These are phyloP conservation scores for Solanum boliviense DNA, from an alignment of 257 asterid species.

Conservation along the genomic window DNA sequence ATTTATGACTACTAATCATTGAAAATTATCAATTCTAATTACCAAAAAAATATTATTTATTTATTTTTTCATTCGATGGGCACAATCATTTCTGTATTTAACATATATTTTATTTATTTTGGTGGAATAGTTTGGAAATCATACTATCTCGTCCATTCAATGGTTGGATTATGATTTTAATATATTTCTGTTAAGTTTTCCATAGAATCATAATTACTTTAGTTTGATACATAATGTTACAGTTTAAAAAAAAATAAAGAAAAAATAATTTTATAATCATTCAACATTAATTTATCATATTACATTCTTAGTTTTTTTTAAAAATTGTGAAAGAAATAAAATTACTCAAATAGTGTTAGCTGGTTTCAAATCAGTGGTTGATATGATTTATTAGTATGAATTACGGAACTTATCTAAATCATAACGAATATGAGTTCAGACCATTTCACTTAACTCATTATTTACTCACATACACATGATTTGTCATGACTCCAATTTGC, in stretches of 20 bases:
- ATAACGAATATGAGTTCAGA: not conserved
- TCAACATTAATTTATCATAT: not conserved
- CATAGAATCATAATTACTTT: not conserved
- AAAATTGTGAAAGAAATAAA: no score
- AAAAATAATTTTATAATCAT: no score
- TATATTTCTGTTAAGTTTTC: not conserved
- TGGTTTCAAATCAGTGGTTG: not conserved
- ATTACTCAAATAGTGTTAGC: not conserved
- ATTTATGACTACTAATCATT: not conserved
- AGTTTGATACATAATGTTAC: not conserved
- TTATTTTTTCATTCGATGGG: not conserved
- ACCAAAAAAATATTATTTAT: not conserved
- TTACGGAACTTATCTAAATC: not conserved
- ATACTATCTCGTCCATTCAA: not conserved
- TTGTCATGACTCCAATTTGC: not conserved
- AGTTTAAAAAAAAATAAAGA: not conserved
- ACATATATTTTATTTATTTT: not conserved
- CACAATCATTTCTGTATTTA: not conserved
- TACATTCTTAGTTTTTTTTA: no score
- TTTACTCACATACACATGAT: no score
- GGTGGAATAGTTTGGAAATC: not conserved
- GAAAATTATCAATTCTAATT: not conserved
- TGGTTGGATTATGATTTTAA: not conserved
- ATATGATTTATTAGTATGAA: not conserved
- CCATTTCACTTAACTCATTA: no score